Percentiles rank a stretch among this genome's conserved stretches.
phyloP scores from a whole-genome alignment of 2,329 filamentous ascomycete genomes.

The Aspergillus sp. region DNA sequence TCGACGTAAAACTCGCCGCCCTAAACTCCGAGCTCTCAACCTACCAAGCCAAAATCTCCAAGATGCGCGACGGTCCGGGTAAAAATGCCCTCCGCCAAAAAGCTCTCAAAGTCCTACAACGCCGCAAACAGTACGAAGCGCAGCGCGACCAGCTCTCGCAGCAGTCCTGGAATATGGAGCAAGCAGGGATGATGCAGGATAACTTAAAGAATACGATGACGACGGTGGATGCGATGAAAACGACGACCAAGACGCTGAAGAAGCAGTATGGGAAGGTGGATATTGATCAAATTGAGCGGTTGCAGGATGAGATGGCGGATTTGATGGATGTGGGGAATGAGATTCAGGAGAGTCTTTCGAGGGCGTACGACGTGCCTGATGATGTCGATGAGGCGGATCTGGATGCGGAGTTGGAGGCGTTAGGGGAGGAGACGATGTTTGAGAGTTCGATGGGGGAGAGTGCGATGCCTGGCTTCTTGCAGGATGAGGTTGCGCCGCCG shows the following conservation, averaged over 20 bases:
- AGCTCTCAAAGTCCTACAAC: conserved; percentile 86
- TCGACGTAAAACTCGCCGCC: conserved; percentile 91
- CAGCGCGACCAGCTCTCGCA: conserved; percentile 90
- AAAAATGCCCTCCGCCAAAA: conserved; percentile 91
- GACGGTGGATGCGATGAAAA: conserved; percentile 95
- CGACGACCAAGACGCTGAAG: conserved; percentile 83
- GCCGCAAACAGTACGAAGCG: conserved; percentile 86
- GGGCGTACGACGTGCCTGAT: conserved; percentile 91
- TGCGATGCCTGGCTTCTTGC: conserved; percentile 73
- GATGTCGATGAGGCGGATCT: conserved; percentile 95
- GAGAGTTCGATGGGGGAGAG: conserved; percentile 60
- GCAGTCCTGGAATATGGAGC: conserved; percentile 99
- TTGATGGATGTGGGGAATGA: conserved; percentile 96
- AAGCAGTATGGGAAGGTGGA: conserved; percentile 97
- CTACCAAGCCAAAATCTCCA: conserved; percentile 79
- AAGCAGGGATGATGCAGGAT: conserved; percentile 96
- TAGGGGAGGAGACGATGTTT: conserved; percentile 89
- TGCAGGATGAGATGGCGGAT: conserved; percentile 99
- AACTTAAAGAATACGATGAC: conserved; percentile 98
- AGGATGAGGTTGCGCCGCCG: conserved; percentile 74
- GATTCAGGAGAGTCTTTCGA: conserved; percentile 87
- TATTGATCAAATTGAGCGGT: conserved; percentile 90
- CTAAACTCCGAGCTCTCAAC: conserved; percentile 83
- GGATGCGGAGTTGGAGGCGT: conserved; percentile 89
- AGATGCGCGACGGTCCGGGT: conserved; percentile 92